Percentiles rank a stretch among this genome's conserved stretches.
These are phyloP conservation scores for Leccinum fibrillosum DNA, from an alignment of 768 basidiomycete species.

Conservation along the genomic window DNA sequence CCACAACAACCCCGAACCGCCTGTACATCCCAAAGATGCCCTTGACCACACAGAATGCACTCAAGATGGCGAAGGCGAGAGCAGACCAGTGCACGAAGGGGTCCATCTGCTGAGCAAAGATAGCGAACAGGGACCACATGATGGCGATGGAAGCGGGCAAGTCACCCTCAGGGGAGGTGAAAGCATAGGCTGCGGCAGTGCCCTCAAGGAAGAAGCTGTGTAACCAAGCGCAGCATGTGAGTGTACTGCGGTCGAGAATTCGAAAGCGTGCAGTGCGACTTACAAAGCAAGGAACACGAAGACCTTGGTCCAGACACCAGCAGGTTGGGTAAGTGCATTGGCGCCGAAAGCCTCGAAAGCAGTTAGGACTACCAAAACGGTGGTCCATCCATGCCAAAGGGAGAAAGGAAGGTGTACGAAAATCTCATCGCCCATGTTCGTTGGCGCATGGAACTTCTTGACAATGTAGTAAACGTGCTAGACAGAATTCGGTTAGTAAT, in stretches of 20 bases:
- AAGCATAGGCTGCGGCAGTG: constrained; percentile 92
- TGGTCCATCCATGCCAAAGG: constrained; percentile 92
- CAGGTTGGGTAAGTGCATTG: constrained; percentile 56
- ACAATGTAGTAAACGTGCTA: constrained; percentile 93
- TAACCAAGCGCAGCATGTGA: constrained; percentile 3
- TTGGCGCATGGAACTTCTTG: constrained; percentile 76
- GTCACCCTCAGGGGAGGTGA: constrained; percentile 87
- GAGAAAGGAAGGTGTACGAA: constrained; percentile 97
- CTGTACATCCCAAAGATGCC: constrained; percentile 56
- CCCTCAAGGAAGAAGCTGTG: constrained; percentile 86
- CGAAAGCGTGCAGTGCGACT: constrained; percentile 23
- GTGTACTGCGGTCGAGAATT: constrained; percentile 1
- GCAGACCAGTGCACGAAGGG: constrained; percentile 88
- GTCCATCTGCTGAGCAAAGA: constrained; percentile 72
- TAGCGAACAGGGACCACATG: constrained; percentile 90
- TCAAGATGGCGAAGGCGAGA: constrained; percentile 80
- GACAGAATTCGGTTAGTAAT: constrained; percentile 13
- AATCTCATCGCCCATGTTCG: constrained; percentile 70
- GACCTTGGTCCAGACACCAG: constrained; percentile 90
- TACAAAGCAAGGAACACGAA: constrained; percentile 91
- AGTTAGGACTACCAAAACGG: constrained; percentile 76
- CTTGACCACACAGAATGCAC: constrained; percentile 82
- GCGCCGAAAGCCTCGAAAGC: constrained; percentile 89
- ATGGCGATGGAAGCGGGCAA: constrained; percentile 90
- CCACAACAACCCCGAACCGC: constrained; percentile 44